These are phyloP conservation scores for Jacaranda mimosifolia DNA, from an alignment of 257 asterid genomes.

Conservation along the genomic window DNA sequence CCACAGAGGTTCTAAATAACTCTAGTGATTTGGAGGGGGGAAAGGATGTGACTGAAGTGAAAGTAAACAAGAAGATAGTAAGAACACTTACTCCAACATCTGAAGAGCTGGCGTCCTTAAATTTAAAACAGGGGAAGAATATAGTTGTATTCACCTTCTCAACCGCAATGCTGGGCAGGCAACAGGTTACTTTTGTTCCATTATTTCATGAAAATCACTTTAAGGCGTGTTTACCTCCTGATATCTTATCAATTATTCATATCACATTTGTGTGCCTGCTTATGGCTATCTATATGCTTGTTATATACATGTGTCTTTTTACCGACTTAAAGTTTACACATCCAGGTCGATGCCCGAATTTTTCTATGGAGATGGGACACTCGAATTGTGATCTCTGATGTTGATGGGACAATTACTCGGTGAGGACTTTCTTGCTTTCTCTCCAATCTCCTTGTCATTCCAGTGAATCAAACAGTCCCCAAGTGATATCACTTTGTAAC, in stretches of 20 bases:
- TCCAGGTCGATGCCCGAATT: conserved; percentile 92
- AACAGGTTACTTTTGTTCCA: conserved; percentile 64
- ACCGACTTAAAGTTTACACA: conserved; percentile 39
- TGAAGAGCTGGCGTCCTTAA: conserved; percentile 80
- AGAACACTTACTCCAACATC: conserved; percentile 73
- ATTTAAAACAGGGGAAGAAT: conserved; percentile 85
- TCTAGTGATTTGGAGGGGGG: conserved; percentile 42
- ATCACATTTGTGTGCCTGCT: neutral
- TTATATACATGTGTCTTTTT: neutral
- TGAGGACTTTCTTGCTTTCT: conserved; percentile 39
- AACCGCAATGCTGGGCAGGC: conserved; percentile 91
- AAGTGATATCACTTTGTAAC: neutral
- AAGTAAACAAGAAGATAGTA: conserved; percentile 56
- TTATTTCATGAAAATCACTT: conserved; percentile 23
- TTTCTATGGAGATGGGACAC: conserved; percentile 94
- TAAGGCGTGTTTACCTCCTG: conserved; percentile 11
- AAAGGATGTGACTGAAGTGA: conserved; percentile 48
- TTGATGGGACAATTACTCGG: conserved; percentile 98
- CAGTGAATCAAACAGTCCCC: conserved; percentile 2
- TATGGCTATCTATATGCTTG: too few relatives aligned
- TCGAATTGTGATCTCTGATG: conserved; percentile 92
- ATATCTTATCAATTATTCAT: neutral
- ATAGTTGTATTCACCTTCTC: conserved; percentile 78
- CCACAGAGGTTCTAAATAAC: conserved; percentile 35
- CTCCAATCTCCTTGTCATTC: conserved; percentile 1